Conservation (phyloP, 257 asterid species). For the Ligustrum vulgare region DNA sequence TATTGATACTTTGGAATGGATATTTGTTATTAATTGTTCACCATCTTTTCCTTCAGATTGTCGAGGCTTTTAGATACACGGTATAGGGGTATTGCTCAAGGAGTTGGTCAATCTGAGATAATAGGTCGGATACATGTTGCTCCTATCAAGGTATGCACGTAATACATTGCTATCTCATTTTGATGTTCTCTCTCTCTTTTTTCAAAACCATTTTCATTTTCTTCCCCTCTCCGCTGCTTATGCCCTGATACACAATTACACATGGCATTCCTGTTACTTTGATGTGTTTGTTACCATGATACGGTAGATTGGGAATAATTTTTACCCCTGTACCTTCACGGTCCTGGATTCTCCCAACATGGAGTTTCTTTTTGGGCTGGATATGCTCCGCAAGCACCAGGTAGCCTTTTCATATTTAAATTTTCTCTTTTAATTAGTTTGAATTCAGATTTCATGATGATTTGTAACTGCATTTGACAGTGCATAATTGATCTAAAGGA, state of each 20-base stretch:
- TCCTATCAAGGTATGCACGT: constrained; percentile 74
- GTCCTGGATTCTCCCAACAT: constrained; percentile 94
- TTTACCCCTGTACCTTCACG: constrained; percentile 88
- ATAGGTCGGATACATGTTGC: constrained; percentile 97
- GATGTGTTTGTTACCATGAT: constrained; percentile 23
- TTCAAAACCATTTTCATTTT: neutral
- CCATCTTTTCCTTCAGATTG: constrained; percentile 49
- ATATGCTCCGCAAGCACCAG: constrained; percentile 99
- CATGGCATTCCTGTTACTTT: neutral
- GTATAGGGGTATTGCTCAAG: constrained; percentile 88
- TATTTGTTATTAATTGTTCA: neutral
- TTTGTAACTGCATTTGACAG: constrained; percentile 41
- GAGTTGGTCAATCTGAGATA: constrained; percentile 97
- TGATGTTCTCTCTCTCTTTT: neutral
- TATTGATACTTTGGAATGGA: neutral
- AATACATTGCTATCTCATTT: constrained; percentile 1
- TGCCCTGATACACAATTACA: constrained; percentile 3
- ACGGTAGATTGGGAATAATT: constrained; percentile 70
- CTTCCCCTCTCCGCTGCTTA: neutral
- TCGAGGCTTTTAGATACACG: constrained; percentile 82
- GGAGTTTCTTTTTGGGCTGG: constrained; percentile 98
- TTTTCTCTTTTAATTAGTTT: constrained; percentile 15
- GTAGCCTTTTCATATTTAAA: constrained; percentile 35
- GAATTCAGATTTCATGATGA: constrained; percentile 13
- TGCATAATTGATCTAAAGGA: constrained; percentile 94